These are phyloP conservation scores for Rubroshorea leprosula DNA, from an alignment of 345 rosid genomes.

Conservation along the genomic window DNA sequence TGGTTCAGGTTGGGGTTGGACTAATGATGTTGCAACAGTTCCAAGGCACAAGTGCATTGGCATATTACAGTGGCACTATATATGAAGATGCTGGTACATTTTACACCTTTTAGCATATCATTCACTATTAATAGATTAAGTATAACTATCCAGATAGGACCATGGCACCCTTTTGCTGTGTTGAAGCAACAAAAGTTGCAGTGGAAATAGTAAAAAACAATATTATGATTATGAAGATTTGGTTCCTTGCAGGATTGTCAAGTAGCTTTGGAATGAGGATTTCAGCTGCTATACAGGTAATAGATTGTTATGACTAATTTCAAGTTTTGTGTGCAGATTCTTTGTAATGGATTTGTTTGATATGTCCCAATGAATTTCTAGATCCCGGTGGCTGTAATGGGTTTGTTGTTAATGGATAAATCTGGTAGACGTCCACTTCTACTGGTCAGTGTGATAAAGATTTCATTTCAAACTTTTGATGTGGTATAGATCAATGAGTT, in stretches of 20 bases:
- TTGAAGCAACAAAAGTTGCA: no score
- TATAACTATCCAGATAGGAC: no score
- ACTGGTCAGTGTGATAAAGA: conserved; percentile 25
- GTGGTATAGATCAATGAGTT: background rate
- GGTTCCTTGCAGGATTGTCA: conserved; percentile 26
- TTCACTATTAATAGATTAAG: background rate
- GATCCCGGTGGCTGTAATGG: conserved; percentile 28
- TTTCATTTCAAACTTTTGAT: background rate
- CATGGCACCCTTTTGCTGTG: background rate
- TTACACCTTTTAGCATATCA: background rate
- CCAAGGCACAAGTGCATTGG: conserved; percentile 39
- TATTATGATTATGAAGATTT: no score
- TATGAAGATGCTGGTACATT: conserved; percentile 47
- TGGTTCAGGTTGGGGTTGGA: conserved; percentile 50
- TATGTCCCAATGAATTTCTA: conserved; percentile 17
- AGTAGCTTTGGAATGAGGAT: conserved; percentile 34
- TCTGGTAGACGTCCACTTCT: conserved; percentile 52
- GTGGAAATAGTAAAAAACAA: background rate
- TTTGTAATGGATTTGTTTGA: no score
- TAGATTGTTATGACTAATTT: background rate
- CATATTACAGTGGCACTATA: conserved; percentile 38
- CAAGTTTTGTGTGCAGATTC: background rate
- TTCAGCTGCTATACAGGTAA: conserved; percentile 38
- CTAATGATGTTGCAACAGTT: conserved; percentile 59
- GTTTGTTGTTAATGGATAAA: conserved; percentile 38